A percentile compares a stretch with the other conserved stretches of the same genome.
phyloP scores from a whole-genome alignment of 2,329 filamentous ascomycete species.

The Hymenoscyphus occultus region DNA sequence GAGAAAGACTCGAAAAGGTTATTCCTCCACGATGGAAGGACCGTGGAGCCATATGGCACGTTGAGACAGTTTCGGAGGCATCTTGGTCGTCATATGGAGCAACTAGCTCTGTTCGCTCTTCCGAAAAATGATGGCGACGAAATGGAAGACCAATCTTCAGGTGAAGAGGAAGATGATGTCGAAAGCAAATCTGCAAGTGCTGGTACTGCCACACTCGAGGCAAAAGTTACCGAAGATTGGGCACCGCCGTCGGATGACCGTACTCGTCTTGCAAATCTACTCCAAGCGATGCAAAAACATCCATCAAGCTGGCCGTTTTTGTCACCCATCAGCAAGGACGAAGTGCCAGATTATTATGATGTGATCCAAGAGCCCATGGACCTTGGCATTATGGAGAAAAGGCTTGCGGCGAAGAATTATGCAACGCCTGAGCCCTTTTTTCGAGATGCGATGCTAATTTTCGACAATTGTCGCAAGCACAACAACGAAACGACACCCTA shows the following conservation, averaged over 20 bases:
- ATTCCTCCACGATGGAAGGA: slow-evolving; percentile 16
- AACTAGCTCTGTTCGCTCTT: slow-evolving; percentile 30
- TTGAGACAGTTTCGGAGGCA: slow-evolving; percentile 24
- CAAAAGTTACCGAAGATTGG: slow-evolving; percentile 58
- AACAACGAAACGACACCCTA: slow-evolving; percentile 95
- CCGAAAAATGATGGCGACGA: slow-evolving; percentile 2
- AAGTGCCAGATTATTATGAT: slow-evolving; percentile 96
- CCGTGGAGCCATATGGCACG: slow-evolving; percentile 21
- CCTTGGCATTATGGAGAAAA: slow-evolving; percentile 89
- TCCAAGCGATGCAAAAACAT: slow-evolving; percentile 95
- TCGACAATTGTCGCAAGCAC: slow-evolving; percentile 92
- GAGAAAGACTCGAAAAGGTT: slow-evolving; percentile 12
- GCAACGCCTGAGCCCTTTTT: slow-evolving; percentile 89
- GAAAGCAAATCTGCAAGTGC: background rate
- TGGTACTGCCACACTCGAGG: background rate
- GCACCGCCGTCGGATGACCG: slow-evolving; percentile 97
- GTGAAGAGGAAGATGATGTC: background rate
- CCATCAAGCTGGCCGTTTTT: slow-evolving; percentile 92
- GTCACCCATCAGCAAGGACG: slow-evolving; percentile 88
- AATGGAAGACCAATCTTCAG: slow-evolving; percentile 8
- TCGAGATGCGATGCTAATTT: slow-evolving; percentile 82
- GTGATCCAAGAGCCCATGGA: slow-evolving; percentile 99
- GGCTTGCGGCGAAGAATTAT: slow-evolving; percentile 92
- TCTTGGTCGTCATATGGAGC: slow-evolving; percentile 30
- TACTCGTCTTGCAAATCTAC: slow-evolving; percentile 78